These are phyloP conservation scores for Medicago lupulina DNA, from an alignment of 306 rosid genomes.

Conservation along the genomic window DNA sequence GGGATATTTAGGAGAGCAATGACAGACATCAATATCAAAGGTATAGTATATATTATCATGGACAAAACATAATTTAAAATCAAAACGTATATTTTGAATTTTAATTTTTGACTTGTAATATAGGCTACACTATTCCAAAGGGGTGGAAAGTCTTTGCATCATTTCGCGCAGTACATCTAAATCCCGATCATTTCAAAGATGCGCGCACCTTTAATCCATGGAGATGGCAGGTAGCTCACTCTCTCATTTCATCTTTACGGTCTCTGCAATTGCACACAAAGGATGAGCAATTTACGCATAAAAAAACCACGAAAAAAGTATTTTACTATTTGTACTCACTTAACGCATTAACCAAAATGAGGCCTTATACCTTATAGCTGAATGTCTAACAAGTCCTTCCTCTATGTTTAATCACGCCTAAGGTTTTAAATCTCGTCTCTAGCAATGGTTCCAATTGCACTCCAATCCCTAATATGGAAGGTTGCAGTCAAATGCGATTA, in stretches of 20 bases:
- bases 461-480: not conserved
- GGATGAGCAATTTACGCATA: no score
- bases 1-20: conserved; percentile 87
- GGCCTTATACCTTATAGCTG: not conserved
- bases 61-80: not conserved
- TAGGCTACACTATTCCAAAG: conserved; percentile 91
- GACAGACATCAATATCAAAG: conserved; percentile 79
- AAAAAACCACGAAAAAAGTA: not conserved
- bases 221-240: conserved; percentile 82
- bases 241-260: no score
- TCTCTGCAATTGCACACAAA: no score
- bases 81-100: not conserved
- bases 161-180: conserved; percentile 88
- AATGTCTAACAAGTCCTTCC: not conserved
- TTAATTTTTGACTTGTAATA: conserved; percentile 24
- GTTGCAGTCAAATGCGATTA: not conserved
- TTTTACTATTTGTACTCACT: no score
- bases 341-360: not conserved
- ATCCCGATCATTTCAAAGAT: conserved; percentile 80
- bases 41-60: conserved; percentile 28
- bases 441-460: not conserved
- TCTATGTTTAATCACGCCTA: not conserved
- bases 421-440: not conserved
- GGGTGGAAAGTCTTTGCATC: conserved; percentile 96
- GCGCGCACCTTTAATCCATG: conserved; percentile 95